These are phyloP conservation scores for Mycothermus thermophilus DNA, from an alignment of 495 filamentous ascomycete genomes.

Conservation along the genomic window DNA sequence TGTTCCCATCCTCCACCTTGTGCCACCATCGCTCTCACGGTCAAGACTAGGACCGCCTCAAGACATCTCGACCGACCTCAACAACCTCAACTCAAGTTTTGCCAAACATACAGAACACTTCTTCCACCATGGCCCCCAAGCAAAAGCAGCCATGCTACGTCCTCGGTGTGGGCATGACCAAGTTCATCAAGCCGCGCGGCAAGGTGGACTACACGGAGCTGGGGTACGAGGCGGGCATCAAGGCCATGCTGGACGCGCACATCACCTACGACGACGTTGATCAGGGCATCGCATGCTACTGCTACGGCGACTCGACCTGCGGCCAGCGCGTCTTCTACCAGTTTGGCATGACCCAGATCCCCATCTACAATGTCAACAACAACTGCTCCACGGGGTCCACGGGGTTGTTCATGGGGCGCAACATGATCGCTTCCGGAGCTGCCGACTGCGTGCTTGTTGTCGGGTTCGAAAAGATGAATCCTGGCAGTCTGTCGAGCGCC, in stretches of 20 bases:
- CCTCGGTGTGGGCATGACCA: constrained; percentile 95
- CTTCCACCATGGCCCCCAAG: constrained; percentile 35
- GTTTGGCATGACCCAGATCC: constrained; percentile 92
- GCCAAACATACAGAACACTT: too few relatives aligned
- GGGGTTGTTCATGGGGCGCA: constrained; percentile 71
- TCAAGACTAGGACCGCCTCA: not conserved
- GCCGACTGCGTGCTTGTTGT: constrained; percentile 82
- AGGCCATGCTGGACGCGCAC: constrained; percentile 88
- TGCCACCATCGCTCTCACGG: not conserved
- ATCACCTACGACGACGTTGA: constrained; percentile 96
- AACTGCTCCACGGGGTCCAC: constrained; percentile 92
- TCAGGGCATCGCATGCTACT: constrained; percentile 92
- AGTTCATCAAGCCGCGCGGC: constrained; percentile 94
- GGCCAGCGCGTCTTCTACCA: constrained; percentile 98
- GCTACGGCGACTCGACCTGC: constrained; percentile 88
- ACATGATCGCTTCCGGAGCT: constrained; percentile 62
- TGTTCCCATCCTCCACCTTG: too few relatives aligned
- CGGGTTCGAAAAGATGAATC: constrained; percentile 96
- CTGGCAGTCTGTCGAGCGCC: constrained; percentile 65
- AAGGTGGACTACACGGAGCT: constrained; percentile 83
- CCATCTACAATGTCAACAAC: constrained; percentile 96
- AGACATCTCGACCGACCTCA: not conserved
- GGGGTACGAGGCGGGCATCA: constrained; percentile 88
- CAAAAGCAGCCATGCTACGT: constrained; percentile 51
- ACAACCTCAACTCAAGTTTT: too few relatives aligned